phyloP scores from a whole-genome alignment of 805 yeast genomes.

The Barnettozyma siamensis region DNA sequence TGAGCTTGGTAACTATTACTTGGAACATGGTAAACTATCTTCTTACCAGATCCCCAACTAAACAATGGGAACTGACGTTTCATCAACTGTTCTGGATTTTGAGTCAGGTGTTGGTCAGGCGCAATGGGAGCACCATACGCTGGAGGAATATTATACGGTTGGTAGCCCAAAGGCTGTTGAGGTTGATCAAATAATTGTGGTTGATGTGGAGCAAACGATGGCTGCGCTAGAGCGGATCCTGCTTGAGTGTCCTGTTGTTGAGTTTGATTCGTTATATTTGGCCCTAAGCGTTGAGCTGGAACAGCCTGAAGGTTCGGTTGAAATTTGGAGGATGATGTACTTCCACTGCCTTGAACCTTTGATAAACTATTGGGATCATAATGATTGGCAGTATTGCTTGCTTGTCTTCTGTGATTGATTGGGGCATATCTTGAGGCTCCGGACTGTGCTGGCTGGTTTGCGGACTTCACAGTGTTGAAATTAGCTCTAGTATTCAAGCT shows the following conservation, averaged over 20 bases:
- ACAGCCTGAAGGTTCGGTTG: not conserved
- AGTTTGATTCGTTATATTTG: not conserved
- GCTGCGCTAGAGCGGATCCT: not conserved
- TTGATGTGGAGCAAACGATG: not conserved
- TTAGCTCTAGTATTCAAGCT: not conserved
- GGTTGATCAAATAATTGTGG: too few relatives aligned
- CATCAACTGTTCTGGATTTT: slow-evolving; percentile 49
- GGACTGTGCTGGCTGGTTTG: slow-evolving; percentile 14
- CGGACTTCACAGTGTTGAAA: slow-evolving; percentile 10
- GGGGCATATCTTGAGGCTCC: slow-evolving; percentile 36
- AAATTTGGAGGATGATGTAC: not conserved
- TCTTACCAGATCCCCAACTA: slow-evolving; percentile 51
- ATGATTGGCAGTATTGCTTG: slow-evolving; percentile 24
- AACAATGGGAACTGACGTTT: slow-evolving; percentile 72
- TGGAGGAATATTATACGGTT: too few relatives aligned
- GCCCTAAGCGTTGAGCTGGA: not conserved
- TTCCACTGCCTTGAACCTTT: slow-evolving; percentile 3
- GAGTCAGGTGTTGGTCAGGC: slow-evolving; percentile 21
- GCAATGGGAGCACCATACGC: not conserved
- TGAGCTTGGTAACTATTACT: slow-evolving; percentile 26
- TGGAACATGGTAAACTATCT: slow-evolving; percentile 37
- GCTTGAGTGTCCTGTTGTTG: not conserved
- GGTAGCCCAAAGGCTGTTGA: too few relatives aligned
- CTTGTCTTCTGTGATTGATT: slow-evolving; percentile 26
- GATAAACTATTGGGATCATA: slow-evolving; percentile 25